phyloP scores from a whole-genome alignment of 345 rosid genomes.

The Salix brachista region DNA sequence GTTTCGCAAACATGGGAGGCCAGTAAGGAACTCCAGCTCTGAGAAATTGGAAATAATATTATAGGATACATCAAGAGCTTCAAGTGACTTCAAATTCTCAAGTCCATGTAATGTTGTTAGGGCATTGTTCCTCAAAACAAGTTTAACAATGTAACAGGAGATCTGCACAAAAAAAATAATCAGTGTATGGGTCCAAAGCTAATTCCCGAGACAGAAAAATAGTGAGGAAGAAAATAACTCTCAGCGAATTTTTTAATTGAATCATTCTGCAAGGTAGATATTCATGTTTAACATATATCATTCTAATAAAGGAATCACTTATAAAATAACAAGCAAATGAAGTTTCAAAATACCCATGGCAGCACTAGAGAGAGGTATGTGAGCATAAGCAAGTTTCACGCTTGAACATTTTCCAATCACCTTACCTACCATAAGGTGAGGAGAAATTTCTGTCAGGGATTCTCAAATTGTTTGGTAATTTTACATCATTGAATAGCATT shows the following conservation, averaged over 20 bases:
- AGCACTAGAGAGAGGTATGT: not conserved
- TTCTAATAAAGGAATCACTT: not conserved
- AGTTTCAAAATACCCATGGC: not conserved
- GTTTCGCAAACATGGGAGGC: slow-evolving; percentile 56
- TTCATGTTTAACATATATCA: not conserved
- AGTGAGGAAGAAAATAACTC: not conserved
- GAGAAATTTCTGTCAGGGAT: not conserved
- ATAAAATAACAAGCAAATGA: not conserved
- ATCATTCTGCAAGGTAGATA: not conserved
- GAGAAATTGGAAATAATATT: slow-evolving; percentile 82
- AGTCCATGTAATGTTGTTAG: slow-evolving; percentile 81
- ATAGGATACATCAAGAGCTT: slow-evolving; percentile 94
- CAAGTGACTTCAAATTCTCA: slow-evolving; percentile 93
- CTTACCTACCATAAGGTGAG: not conserved
- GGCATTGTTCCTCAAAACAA: slow-evolving; percentile 95
- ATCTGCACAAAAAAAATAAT: slow-evolving; percentile 75
- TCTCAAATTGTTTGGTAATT: not conserved
- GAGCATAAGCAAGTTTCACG: not conserved
- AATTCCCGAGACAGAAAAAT: slow-evolving; percentile 21
- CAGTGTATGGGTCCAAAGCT: slow-evolving; percentile 29
- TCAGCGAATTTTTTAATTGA: not conserved
- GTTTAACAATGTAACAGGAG: slow-evolving; percentile 68
- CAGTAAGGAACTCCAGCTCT: slow-evolving; percentile 74
- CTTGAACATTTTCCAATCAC: not conserved
- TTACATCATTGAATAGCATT: not conserved